phyloP scores from a whole-genome alignment of 2,329 filamentous ascomycete species.

The Cercospora sp. region DNA sequence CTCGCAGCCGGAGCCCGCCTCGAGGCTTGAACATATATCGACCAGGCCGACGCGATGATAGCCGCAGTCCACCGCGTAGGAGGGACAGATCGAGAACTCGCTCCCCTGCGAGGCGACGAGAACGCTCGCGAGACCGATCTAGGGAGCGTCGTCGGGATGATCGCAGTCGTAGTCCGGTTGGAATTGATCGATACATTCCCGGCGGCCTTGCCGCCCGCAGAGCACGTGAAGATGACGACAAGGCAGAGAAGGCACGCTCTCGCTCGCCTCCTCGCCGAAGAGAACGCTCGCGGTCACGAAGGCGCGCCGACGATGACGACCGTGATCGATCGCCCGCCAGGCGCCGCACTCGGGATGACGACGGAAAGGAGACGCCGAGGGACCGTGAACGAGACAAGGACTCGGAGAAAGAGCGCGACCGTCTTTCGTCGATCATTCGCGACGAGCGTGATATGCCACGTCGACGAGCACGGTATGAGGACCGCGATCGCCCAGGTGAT shows the following conservation, averaged over 20 bases:
- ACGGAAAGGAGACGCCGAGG: constrained; percentile 25
- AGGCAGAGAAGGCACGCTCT: constrained; percentile 14
- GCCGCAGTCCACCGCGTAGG: constrained; percentile 30
- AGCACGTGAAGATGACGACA: constrained; percentile 19
- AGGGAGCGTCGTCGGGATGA: constrained; percentile 26
- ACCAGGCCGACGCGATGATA: constrained; percentile 28
- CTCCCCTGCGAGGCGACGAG: constrained; percentile 22
- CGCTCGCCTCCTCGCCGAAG: constrained; percentile 13
- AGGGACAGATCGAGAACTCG: constrained; percentile 27
- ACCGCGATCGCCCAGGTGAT: constrained; percentile 35
- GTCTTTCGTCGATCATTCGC: constrained; percentile 20
- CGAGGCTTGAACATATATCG: constrained; percentile 20
- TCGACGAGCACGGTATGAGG: constrained; percentile 22
- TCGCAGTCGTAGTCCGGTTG: constrained; percentile 34
- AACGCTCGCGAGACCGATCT: constrained; percentile 18
- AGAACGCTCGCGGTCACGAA: constrained; percentile 22
- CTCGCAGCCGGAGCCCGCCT: constrained; percentile 26
- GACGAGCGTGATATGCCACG: constrained; percentile 21
- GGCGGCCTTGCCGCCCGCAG: constrained; percentile 31
- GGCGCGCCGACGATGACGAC: constrained; percentile 33
- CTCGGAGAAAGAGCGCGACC: constrained; percentile 12
- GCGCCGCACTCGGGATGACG: constrained; percentile 19
- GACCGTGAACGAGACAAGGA: constrained; percentile 26
- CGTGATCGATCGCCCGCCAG: constrained; percentile 9
- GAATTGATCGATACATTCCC: constrained; percentile 45